Percentiles rank a stretch among this genome's conserved stretches.
phyloP scores from a whole-genome alignment of 257 asterid species.

The Solanum ossicruentum region DNA sequence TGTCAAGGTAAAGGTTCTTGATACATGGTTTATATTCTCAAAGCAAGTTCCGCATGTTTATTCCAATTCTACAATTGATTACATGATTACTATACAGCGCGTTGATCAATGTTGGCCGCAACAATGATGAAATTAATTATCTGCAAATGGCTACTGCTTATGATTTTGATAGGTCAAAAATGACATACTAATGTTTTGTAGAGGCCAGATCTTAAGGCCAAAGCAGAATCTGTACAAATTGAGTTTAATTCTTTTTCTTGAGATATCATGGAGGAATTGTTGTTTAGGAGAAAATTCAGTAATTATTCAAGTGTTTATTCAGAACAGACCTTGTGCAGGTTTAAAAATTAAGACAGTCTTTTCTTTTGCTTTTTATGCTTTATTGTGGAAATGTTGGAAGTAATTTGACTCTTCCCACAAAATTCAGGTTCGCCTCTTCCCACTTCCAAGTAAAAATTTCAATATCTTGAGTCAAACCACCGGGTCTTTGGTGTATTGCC shows the following conservation, averaged over 20 bases:
- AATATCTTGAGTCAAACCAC: too few species aligned
- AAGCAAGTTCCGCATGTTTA: neutral
- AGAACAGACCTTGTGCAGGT: neutral
- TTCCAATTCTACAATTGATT: neutral
- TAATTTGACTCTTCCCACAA: too few species aligned
- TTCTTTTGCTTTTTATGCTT: neutral
- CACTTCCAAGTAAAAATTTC: too few species aligned
- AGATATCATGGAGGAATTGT: neutral
- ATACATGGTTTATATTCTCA: neutral
- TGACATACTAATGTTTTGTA: neutral
- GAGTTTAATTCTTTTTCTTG: neutral
- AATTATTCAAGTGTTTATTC: neutral
- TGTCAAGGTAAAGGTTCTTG: constrained; percentile 44
- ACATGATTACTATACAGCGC: constrained; percentile 30
- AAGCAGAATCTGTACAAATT: neutral
- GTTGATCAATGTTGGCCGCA: constrained; percentile 18
- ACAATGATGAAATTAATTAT: neutral
- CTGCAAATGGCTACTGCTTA: neutral
- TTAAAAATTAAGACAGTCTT: neutral
- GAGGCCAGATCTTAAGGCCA: neutral
- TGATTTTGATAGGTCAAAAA: neutral
- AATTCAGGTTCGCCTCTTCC: too few species aligned
- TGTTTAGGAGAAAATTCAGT: neutral
- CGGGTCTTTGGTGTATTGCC: too few species aligned
- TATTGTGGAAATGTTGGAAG: too few species aligned